These are phyloP conservation scores for Parafenestella ontariensis DNA, from an alignment of 2,329 filamentous ascomycete genomes.

Conservation along the genomic window DNA sequence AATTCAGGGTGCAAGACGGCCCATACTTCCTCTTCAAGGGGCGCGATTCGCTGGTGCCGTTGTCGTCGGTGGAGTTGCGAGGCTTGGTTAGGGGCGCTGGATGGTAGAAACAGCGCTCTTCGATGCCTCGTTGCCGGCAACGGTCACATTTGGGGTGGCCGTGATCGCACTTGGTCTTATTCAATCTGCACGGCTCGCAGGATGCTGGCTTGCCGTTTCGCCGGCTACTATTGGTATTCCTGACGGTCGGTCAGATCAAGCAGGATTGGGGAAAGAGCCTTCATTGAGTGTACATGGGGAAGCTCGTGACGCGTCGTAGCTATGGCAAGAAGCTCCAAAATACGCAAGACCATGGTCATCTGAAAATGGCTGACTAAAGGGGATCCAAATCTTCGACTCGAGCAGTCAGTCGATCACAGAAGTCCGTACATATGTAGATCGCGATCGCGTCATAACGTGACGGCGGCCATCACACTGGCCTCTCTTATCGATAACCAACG, in stretches of 20 bases:
- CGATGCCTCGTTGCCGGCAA: constrained; percentile 42
- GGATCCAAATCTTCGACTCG: neutral
- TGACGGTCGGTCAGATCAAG: constrained; percentile 17
- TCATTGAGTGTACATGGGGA: constrained; percentile 3
- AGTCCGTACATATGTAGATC: too few relatives aligned
- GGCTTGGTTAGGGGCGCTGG: constrained; percentile 45
- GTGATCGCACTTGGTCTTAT: constrained; percentile 46
- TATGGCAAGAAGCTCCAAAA: neutral
- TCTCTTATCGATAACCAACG: neutral
- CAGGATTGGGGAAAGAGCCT: neutral
- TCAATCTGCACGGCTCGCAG: constrained; percentile 43
- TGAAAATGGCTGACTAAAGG: too few relatives aligned
- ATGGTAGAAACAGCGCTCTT: constrained; percentile 45
- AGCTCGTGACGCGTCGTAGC: neutral
- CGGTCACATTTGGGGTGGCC: constrained; percentile 41
- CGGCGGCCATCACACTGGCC: neutral
- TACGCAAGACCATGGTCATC: neutral
- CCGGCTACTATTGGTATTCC: constrained; percentile 34
- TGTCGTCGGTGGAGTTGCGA: constrained; percentile 18
- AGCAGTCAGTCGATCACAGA: neutral
- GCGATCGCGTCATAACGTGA: neutral
- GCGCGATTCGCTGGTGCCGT: constrained; percentile 21
- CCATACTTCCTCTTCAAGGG: constrained; percentile 39
- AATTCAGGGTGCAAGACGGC: neutral
- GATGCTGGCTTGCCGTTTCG: constrained; percentile 44